Percentiles rank a stretch among this genome's conserved stretches.
Conservation (phyloP, 2,329 filamentous ascomycete genomes). For the Phoma sp. region DNA sequence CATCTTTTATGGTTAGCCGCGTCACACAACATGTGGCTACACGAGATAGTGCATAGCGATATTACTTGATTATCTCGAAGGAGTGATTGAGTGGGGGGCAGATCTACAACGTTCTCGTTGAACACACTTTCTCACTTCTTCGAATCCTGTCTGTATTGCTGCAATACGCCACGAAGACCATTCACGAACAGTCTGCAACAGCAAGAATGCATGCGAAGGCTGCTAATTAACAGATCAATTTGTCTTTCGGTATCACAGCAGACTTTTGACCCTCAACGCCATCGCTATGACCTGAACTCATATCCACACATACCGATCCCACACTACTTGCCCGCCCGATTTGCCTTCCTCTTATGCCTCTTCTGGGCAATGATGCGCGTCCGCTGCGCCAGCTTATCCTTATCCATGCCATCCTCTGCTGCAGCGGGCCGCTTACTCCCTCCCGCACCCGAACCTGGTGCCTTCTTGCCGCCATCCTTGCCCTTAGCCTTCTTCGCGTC, state of each 20-base stretch:
- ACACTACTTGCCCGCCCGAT: constrained; percentile 60
- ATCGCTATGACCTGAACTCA: constrained; percentile 15
- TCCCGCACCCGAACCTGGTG: constrained; percentile 29
- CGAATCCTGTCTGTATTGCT: constrained; percentile 2
- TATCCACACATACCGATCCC: background rate
- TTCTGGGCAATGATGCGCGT: constrained; percentile 88
- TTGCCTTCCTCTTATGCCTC: constrained; percentile 70
- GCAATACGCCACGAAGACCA: background rate
- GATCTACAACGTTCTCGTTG: background rate
- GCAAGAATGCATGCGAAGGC: background rate
- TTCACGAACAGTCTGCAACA: background rate
- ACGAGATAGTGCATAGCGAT: background rate
- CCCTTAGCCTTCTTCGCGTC: constrained; percentile 19
- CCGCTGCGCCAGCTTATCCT: constrained; percentile 62
- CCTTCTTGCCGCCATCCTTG: constrained; percentile 20
- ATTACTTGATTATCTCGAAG: background rate
- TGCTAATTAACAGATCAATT: background rate
- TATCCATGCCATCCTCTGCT: constrained; percentile 45
- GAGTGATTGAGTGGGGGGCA: background rate
- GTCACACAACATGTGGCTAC: background rate
- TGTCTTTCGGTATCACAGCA: background rate
- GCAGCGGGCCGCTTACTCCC: constrained; percentile 14
- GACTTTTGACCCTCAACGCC: constrained; percentile 11
- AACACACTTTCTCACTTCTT: constrained; percentile 7
- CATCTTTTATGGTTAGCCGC: background rate